Base-by-base conservation (phyloP, 495 filamentous ascomycete species). In the Trichoderma erinaceum region DNA sequence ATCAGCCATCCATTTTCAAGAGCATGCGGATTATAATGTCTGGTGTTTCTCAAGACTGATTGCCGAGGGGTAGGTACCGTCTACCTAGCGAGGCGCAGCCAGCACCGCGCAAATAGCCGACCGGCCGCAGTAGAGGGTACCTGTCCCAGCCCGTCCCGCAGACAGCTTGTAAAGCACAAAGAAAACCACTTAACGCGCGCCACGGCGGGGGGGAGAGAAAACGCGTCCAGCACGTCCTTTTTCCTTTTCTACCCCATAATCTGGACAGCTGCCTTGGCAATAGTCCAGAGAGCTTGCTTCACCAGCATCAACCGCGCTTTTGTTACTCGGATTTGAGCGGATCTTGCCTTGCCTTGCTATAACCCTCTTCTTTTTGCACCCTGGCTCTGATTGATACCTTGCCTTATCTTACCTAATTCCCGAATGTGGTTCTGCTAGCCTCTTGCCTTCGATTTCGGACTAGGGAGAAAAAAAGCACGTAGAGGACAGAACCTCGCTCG, bases 221-320 rank as follows among this genome's bases (percentile, higher is more conserved):
- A 89, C 89, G 72, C 89, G 87, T 71, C 82, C 74, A 78, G 64
- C 70, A 73, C n/a, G 74, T 74, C 12, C 66, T 78, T 4, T 61
- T 74, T 61, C 29, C 29, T 61, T 35, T 61, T 32, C 56, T 15
- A 3, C 25, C 27, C 11, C 11, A 13, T 29, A 8, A 11, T 32
- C 56, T 23, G 48, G n/a, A 21, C n/a, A 48, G 44, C 44, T n/a
- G 15, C 12, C 44, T n/a, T 6, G 35, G 35, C 35, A 29, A 38
- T 38, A 38, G 6, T 7, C 35, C 35, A 38, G 5, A 6, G 35
- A 38, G 5, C 6, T 35, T 2, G 29, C 29, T 38, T 38, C 35
- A 38, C 35, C 3, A 38, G 35, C 35, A 38, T 38, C 35, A 10
- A 10, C 4, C 35, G 35, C 35, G 35, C 35, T 7, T 2, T 15